Conservation (phyloP, 2,329 filamentous ascomycete genomes). For the Furcasterigmium sp. region DNA sequence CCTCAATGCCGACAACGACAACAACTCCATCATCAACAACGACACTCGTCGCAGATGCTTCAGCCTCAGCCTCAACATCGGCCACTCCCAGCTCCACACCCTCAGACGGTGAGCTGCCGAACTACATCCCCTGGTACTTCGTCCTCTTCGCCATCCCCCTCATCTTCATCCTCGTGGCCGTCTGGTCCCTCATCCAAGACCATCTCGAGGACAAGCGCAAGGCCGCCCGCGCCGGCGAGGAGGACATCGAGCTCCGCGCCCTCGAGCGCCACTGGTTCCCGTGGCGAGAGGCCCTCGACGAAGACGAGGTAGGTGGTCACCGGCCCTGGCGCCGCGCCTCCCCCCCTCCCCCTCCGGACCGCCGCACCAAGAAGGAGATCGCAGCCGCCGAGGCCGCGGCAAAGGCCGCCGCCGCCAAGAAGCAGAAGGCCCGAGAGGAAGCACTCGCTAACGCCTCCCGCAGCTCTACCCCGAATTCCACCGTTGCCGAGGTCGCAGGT, state of each 20-base stretch:
- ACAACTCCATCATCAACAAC: not conserved
- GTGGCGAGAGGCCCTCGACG: conserved; percentile 8
- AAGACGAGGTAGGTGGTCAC: conserved; percentile 4
- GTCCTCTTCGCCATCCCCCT: conserved; percentile 9
- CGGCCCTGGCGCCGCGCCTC: not conserved
- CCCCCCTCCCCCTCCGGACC: not conserved
- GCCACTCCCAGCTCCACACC: not conserved
- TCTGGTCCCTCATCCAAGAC: conserved; percentile 2
- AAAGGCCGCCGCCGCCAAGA: not conserved
- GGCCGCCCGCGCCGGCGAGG: not conserved
- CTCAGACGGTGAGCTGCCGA: not conserved
- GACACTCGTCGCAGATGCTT: not conserved
- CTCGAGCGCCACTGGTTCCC: conserved; percentile 9
- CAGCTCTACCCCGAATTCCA: too few species aligned
- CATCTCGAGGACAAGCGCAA: not conserved
- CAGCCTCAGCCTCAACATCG: not conserved
- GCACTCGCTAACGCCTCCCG: not conserved
- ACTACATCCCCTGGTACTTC: conserved; percentile 7
- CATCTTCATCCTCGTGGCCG: conserved; percentile 2
- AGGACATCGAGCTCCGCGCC: conserved; percentile 10
- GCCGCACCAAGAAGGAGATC: not conserved
- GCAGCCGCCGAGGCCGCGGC: not conserved
- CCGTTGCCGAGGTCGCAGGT: not conserved
- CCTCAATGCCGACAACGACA: too few species aligned
- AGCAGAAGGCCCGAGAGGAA: too few species aligned